A percentile compares a stretch with the other conserved stretches of the same genome.
Conservation (phyloP, 1,139 yeast species). For the Sugiyamaella sp. region DNA sequence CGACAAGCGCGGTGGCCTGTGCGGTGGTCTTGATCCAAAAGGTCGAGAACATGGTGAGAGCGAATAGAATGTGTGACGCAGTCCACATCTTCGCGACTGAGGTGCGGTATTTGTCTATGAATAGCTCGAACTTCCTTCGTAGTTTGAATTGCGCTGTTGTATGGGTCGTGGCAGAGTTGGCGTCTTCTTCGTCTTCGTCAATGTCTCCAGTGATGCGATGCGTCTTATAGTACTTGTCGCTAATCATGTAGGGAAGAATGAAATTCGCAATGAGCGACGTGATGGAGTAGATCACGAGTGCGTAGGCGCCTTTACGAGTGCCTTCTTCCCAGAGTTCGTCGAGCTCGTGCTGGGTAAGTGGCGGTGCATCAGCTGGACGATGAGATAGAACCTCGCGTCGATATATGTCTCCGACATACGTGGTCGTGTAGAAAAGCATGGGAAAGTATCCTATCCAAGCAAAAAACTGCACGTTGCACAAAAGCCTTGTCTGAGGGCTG, state of each 20-base stretch:
- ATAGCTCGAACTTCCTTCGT: background rate
- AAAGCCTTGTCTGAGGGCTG: slow-evolving; percentile 36
- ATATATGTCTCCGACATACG: slow-evolving; percentile 48
- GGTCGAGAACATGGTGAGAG: slow-evolving; percentile 39
- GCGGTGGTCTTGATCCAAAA: slow-evolving; percentile 35
- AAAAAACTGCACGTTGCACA: slow-evolving; percentile 42
- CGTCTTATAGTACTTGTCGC: slow-evolving; percentile 24
- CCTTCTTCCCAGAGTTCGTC: slow-evolving; percentile 32
- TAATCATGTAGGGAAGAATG: slow-evolving; percentile 38
- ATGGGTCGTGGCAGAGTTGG: background rate
- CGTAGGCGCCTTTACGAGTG: slow-evolving; percentile 45
- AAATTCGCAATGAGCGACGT: slow-evolving; percentile 42
- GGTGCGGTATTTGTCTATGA: slow-evolving; percentile 15
- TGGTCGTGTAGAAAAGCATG: slow-evolving; percentile 44
- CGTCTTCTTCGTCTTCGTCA: slow-evolving; percentile 9
- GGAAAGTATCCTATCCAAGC: slow-evolving; percentile 47
- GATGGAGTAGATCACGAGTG: slow-evolving; percentile 43
- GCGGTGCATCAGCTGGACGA: slow-evolving; percentile 28
- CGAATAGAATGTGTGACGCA: slow-evolving; percentile 41
- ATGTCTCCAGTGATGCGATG: slow-evolving; percentile 18
- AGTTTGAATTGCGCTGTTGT: background rate
- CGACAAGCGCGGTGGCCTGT: slow-evolving; percentile 41
- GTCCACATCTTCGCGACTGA: slow-evolving; percentile 40
- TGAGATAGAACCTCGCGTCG: slow-evolving; percentile 29
- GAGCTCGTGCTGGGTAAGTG: slow-evolving; percentile 26